These are phyloP conservation scores for Anthostomella pinea DNA, from an alignment of 2,329 filamentous ascomycete species.

Conservation along the genomic window DNA sequence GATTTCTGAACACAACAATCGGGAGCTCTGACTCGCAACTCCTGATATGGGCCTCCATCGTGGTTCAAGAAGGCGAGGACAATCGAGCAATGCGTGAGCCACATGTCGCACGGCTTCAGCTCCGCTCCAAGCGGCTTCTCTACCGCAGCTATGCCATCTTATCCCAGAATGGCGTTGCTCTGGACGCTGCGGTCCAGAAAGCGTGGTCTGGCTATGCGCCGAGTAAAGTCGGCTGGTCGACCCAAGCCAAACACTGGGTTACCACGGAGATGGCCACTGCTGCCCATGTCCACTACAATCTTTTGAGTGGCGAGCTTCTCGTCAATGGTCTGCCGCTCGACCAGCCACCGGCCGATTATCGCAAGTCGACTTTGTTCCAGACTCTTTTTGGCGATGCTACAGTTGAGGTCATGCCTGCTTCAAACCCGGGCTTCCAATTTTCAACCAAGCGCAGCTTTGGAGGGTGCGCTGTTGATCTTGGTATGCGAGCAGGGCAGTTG, in stretches of 20 bases:
- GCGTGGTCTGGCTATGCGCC: constrained; percentile 29
- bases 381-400: constrained; percentile 41
- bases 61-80: no score
- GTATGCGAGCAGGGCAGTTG: constrained; percentile 18
- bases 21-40: no score
- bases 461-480: constrained; percentile 37
- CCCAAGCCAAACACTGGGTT: not conserved
- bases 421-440: constrained; percentile 38
- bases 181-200: constrained; percentile 26
- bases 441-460: constrained; percentile 32
- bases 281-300: constrained; percentile 43
- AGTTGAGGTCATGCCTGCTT: constrained; percentile 43
- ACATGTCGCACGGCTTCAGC: constrained; percentile 13
- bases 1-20: no score
- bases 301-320: constrained; percentile 50
- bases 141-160: constrained; percentile 19
- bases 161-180: constrained; percentile 8
- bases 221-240: constrained; percentile 25
- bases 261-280: constrained; percentile 1
- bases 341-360: constrained; percentile 45
- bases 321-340: constrained; percentile 49
- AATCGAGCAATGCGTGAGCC: no score
- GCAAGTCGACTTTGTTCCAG: constrained; percentile 37
- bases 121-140: constrained; percentile 27
- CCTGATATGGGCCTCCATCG: no score